phyloP scores from a whole-genome alignment of 2,329 filamentous ascomycete species.

The Ilyonectria destructans region DNA sequence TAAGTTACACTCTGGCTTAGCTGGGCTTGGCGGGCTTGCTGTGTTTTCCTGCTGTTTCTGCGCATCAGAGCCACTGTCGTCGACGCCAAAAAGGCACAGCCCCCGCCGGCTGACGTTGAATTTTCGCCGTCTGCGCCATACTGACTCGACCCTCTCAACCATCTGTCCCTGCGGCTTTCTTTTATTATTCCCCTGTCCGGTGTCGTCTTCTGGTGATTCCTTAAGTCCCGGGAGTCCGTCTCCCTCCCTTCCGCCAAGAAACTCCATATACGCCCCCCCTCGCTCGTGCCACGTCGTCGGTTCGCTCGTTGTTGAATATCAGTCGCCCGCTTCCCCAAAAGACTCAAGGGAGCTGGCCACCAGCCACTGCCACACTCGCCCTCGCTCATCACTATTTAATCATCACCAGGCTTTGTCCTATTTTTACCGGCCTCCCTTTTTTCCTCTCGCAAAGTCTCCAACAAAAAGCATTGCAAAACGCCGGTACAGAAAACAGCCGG shows the following conservation, averaged over 20 bases:
- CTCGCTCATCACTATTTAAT: neutral
- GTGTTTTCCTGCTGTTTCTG: neutral
- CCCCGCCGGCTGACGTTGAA: constrained; percentile 49
- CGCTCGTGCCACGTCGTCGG: constrained; percentile 26
- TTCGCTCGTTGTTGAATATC: constrained; percentile 26
- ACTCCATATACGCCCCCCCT: neutral
- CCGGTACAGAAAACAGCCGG: neutral
- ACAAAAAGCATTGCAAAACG: neutral
- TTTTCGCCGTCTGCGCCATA: constrained; percentile 38
- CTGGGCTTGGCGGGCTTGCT: neutral
- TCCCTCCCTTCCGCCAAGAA: constrained; percentile 13
- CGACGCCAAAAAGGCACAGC: constrained; percentile 34
- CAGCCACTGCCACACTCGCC: neutral
- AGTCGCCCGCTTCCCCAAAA: constrained; percentile 14
- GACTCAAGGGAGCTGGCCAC: neutral
- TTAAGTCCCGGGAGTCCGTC: constrained; percentile 12
- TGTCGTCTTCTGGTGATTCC: constrained; percentile 9
- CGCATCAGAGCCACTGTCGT: neutral
- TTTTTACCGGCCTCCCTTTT: neutral
- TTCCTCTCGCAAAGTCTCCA: neutral
- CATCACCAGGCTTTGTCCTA: neutral
- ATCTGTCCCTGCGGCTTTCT: constrained; percentile 24
- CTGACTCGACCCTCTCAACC: neutral
- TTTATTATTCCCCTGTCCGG: constrained; percentile 19
- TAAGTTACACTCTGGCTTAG: neutral